Evolutionary conservation across 2,329 filamentous ascomycete genomes (phyloP).

Genomic region (Talaromyces pinophilus): DNA sequence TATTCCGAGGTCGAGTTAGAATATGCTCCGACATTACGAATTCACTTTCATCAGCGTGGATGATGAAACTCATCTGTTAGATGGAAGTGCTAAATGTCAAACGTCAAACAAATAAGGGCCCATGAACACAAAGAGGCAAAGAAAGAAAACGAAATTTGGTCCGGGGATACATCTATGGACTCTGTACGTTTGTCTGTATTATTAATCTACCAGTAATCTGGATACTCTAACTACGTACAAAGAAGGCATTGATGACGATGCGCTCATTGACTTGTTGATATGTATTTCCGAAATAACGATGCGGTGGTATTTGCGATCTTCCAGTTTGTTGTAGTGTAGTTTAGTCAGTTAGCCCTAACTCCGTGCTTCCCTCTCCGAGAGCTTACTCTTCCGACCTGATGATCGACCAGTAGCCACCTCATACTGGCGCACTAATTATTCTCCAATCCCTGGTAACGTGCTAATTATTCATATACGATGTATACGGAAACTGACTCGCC

Average conservation of each 20-base stretch:
- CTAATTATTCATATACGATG: neutral
- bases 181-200: neutral
- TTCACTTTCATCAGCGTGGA: neutral
- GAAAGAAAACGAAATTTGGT: neutral
- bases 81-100: neutral
- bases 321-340: neutral
- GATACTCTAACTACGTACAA: neutral
- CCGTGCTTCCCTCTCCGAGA: neutral
- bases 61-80: neutral
- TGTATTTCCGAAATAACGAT: neutral
- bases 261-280: neutral
- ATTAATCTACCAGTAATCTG: neutral
- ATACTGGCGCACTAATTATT: neutral
- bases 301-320: neutral
- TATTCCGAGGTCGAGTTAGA: neutral
- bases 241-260: neutral
- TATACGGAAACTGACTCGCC: neutral
- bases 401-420: neutral
- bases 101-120: neutral
- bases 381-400: neutral
- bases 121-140: neutral
- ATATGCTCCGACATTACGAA: conserved; percentile 1
- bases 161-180: neutral
- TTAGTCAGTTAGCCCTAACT: neutral
- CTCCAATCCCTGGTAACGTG: neutral